Base-by-base conservation (phyloP, 2,329 filamentous ascomycete species). In the Dactylellina haptotyla region DNA sequence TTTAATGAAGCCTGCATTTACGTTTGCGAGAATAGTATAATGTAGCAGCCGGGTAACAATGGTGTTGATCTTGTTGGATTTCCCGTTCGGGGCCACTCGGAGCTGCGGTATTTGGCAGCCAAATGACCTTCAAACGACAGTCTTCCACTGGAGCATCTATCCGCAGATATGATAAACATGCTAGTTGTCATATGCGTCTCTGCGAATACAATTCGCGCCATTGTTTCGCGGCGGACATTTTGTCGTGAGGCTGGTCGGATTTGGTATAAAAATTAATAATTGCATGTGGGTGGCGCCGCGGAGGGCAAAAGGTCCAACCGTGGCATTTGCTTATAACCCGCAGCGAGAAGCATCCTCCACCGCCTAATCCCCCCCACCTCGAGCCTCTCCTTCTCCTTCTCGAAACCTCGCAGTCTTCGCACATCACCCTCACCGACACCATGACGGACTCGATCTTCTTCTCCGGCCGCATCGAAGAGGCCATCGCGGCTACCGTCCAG, bases 401-500 rank as follows among this genome's bases (percentile, higher is more conserved):
- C n/a, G n/a, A n/a, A n/a, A n/a, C n/a, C n/a, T n/a, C n/a, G n/a
- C n/a, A n/a, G n/a, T n/a, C n/a, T 54, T 45, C 43, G 5, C 3
- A 25, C 14, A 10, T n/a, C 30, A 43, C 20, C 20, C 12, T n/a
- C 18, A 26, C 14, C 51, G 23, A 25, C 53, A 48, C 28, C 20
- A 67, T 66, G 61, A 18, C 69, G 14, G 43, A 50, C 18, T 74
- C 69, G 5, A 66, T 74, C 4, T 74, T 74, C 62, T 74, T 74
- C 62, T 61, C 62, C 46, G 62, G 69, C 12, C 46, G 45, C 26
- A 58, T 74, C 20, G 69, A 74, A 51, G 62, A 39, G 18, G 69
- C 69, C 25, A 74, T 74, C 28, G 54, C 57, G 23, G 56, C 61
- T 39, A 62, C 61, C 41, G 57, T 74, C 34, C 14, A 43, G 2